Conservation (phyloP, 768 basidiomycete species). For the Leccinum boreale region DNA sequence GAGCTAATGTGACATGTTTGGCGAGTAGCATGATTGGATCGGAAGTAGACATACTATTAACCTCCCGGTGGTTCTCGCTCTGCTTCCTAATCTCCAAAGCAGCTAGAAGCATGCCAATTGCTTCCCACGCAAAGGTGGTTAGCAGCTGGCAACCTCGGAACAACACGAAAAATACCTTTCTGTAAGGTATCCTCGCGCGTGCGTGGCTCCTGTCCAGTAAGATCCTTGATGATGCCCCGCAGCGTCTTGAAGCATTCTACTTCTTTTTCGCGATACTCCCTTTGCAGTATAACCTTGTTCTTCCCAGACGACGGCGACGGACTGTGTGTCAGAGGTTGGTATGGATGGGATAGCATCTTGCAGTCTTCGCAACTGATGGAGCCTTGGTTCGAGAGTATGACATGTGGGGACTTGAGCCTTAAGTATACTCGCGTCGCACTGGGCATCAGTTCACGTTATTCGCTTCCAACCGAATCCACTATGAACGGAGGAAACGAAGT, state of each 20-base stretch:
- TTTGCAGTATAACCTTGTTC: conserved; percentile 13
- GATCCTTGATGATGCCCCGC: conserved; percentile 9
- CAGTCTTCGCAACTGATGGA: not conserved
- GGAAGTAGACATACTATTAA: not conserved
- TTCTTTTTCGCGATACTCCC: conserved; percentile 25
- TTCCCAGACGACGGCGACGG: conserved; percentile 1
- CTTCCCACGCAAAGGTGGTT: conserved; percentile 4
- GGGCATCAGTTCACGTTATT: not conserved
- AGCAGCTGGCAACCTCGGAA: not conserved
- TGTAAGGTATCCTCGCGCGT: conserved; percentile 20
- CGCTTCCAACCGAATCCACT: not conserved
- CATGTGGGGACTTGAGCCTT: not conserved
- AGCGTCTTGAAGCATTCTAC: conserved; percentile 15
- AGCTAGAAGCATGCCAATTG: conserved; percentile 4
- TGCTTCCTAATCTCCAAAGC: not conserved
- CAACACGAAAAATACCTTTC: conserved; percentile 10
- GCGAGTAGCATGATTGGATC: not conserved
- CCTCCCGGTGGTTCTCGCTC: not conserved
- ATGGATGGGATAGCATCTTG: not conserved
- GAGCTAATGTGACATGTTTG: not conserved
- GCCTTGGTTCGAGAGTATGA: not conserved
- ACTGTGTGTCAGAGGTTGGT: not conserved
- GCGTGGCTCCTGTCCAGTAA: conserved; percentile 9
- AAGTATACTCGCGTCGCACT: not conserved
- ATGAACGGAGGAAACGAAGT: not conserved